A percentile compares a stretch with the other conserved stretches of the same genome.
Evolutionary conservation across 352 stramenopile species (phyloP).

Genomic region (Phytophthora pini): DNA sequence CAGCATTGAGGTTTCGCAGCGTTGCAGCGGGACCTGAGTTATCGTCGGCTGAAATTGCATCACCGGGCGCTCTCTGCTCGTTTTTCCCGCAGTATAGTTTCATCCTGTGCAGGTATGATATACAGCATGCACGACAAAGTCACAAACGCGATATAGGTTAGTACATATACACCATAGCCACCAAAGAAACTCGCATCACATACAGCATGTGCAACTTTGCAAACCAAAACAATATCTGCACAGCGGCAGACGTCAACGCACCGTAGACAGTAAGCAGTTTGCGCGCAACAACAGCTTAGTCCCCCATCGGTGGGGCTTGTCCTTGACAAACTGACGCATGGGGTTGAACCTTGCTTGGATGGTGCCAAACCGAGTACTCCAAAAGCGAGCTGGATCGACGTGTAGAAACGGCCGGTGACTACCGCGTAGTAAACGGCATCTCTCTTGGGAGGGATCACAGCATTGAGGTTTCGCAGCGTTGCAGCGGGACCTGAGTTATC

Average conservation of each 20-base stretch:
- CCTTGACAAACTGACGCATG: neutral
- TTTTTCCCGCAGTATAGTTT: neutral
- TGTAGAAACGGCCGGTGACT: neutral
- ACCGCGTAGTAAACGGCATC: neutral
- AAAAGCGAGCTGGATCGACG: neutral
- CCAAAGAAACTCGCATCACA: too few species aligned
- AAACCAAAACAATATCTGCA: neutral
- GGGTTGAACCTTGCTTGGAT: neutral
- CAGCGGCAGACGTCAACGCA: neutral
- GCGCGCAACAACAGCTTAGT: neutral
- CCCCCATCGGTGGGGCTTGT: neutral
- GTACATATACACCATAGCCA: too few species aligned
- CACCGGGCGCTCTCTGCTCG: neutral
- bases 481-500: neutral
- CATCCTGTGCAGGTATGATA: neutral
- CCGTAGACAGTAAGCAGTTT: neutral
- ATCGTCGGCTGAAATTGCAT: neutral
- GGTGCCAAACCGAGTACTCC: neutral
- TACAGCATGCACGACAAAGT: neutral
- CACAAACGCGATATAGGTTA: neutral
- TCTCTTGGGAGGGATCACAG: neutral
- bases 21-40: neutral
- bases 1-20: neutral
- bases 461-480: neutral
- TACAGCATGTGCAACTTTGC: too few species aligned